Percentiles rank a stretch among this genome's conserved stretches.
These are phyloP conservation scores for Zizania palustris DNA, from an alignment of 202 grass and related monocot genomes.

Conservation along the genomic window DNA sequence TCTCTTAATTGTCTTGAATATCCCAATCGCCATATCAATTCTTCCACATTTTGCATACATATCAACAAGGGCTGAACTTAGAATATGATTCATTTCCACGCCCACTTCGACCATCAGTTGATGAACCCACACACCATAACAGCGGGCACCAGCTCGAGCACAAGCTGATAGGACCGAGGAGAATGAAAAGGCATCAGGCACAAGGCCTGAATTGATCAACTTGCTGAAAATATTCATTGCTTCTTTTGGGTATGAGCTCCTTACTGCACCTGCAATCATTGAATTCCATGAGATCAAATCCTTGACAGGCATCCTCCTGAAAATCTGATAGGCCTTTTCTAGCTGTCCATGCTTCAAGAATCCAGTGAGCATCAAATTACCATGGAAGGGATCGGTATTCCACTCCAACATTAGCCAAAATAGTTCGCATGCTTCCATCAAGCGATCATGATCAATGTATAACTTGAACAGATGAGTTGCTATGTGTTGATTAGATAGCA, in stretches of 20 bases:
- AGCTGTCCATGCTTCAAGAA: slow-evolving; percentile 54
- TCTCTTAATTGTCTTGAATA: slow-evolving; percentile 49
- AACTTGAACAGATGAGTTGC: slow-evolving; percentile 48
- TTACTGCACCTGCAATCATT: slow-evolving; percentile 62
- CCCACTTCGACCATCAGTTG: slow-evolving; percentile 49
- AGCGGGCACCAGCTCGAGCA: slow-evolving; percentile 55
- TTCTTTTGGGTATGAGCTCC: slow-evolving; percentile 45
- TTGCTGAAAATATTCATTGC: slow-evolving; percentile 62
- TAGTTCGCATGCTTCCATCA: slow-evolving; percentile 51
- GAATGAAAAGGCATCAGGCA: slow-evolving; percentile 69
- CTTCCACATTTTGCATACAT: slow-evolving; percentile 83
- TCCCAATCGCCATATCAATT: slow-evolving; percentile 52
- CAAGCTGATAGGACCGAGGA: slow-evolving; percentile 62
- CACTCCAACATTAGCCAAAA: slow-evolving; percentile 45
- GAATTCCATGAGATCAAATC: slow-evolving; percentile 83
- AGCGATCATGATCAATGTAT: slow-evolving; percentile 52
- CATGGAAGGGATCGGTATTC: slow-evolving; percentile 50
- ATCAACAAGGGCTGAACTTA: slow-evolving; percentile 62
- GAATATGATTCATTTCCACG: slow-evolving; percentile 56
- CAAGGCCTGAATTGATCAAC: slow-evolving; percentile 51
- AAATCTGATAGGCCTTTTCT: slow-evolving; percentile 59
- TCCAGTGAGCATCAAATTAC: slow-evolving; percentile 62
- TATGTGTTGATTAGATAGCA: slow-evolving; percentile 36
- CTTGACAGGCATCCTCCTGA: slow-evolving; percentile 69
- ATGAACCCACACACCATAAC: slow-evolving; percentile 61